Percentiles rank a stretch among this genome's conserved stretches.
Evolutionary conservation across 73 alveolate species (phyloP).

Genomic region (Tetrahymena malaccensis): DNA sequence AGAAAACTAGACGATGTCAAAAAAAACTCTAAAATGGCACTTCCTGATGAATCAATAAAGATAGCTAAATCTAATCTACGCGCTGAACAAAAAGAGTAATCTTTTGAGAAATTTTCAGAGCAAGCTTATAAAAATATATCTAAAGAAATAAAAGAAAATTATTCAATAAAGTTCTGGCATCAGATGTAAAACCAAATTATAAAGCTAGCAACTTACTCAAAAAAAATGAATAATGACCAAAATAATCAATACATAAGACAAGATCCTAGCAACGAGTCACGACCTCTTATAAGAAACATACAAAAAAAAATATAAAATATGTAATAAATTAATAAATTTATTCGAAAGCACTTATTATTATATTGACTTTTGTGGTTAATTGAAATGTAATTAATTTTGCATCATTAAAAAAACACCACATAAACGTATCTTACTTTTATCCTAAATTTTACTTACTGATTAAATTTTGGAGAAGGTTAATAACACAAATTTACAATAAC

Average conservation of each 20-base stretch:
- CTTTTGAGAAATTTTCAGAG: neutral
- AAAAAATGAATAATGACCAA: neutral
- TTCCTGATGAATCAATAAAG: neutral
- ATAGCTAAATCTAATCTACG: neutral
- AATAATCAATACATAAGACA: neutral
- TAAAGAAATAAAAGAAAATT: neutral
- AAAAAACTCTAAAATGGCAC: neutral
- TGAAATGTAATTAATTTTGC: neutral
- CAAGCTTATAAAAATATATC: neutral
- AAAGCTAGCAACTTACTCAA: neutral
- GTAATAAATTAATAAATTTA: neutral
- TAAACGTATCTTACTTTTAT: too few relatives aligned
- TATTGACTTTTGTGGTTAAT: neutral
- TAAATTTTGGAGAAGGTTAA: neutral
- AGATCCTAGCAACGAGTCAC: neutral
- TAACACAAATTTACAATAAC: too few relatives aligned
- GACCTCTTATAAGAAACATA: neutral
- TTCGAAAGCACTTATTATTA: too few relatives aligned
- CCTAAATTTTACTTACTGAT: neutral
- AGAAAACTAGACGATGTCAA: neutral
- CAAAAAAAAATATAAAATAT: neutral
- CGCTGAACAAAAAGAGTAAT: neutral
- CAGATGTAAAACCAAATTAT: neutral
- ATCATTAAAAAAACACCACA: neutral
- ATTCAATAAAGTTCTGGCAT: neutral